A percentile compares a stretch with the other conserved stretches of the same genome.
These are phyloP conservation scores for Elsinoe australis DNA, from an alignment of 2,329 filamentous ascomycete species.

Conservation along the genomic window DNA sequence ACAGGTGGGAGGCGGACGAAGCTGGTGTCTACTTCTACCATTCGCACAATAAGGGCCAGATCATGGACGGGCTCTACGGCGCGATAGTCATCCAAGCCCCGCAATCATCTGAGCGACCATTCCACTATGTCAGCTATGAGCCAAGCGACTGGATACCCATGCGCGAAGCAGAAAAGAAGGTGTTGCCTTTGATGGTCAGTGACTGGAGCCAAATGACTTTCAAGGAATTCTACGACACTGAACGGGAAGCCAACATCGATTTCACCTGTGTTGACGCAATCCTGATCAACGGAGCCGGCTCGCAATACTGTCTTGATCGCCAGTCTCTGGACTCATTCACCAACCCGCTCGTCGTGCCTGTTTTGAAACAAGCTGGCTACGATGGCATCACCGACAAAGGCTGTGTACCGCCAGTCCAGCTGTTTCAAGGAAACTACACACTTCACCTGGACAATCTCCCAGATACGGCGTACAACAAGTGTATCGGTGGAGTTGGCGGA, in stretches of 20 bases:
- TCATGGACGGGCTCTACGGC: conserved; percentile 55
- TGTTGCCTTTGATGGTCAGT: conserved; percentile 45
- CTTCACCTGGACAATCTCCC: conserved; percentile 27
- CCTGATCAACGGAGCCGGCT: conserved; percentile 48
- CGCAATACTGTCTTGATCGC: conserved; percentile 44
- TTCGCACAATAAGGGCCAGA: conserved; percentile 46
- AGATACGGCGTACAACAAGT: conserved; percentile 31
- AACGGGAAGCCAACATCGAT: conserved; percentile 41
- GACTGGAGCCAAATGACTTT: conserved; percentile 53
- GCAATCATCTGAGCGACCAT: conserved; percentile 39
- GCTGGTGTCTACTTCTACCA: conserved; percentile 40
- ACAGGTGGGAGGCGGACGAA: conserved; percentile 49
- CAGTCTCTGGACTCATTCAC: conserved; percentile 39
- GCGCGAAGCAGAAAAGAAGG: conserved; percentile 41
- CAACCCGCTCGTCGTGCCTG: conserved; percentile 26
- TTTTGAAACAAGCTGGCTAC: conserved; percentile 24
- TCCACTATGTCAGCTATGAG: conserved; percentile 42
- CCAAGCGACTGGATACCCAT: conserved; percentile 39
- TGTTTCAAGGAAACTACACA: conserved; percentile 34
- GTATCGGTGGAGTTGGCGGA: conserved; percentile 40
- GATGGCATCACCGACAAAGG: conserved; percentile 29
- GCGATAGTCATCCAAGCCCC: conserved; percentile 44
- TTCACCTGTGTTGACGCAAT: conserved; percentile 53
- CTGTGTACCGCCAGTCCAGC: conserved; percentile 30
- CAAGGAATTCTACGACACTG: conserved; percentile 40